Conservation (phyloP, 345 rosid species). For the Populus alba region DNA sequence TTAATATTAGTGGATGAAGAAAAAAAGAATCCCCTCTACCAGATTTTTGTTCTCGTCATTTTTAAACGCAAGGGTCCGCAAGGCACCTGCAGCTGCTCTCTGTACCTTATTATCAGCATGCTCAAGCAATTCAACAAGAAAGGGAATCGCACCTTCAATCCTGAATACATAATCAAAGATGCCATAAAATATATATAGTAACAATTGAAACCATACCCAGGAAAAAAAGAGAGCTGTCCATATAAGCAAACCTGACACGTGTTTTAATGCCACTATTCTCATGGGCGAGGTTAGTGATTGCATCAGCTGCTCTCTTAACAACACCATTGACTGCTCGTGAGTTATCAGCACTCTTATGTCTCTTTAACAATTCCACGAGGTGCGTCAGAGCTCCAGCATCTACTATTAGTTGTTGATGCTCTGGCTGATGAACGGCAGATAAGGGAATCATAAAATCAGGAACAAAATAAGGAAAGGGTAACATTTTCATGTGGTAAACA, state of each 20-base stretch:
- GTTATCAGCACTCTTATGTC: conserved; percentile 22
- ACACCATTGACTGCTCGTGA: conserved; percentile 38
- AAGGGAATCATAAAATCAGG: neutral
- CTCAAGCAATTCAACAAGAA: conserved; percentile 64
- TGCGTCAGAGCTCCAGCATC: conserved; percentile 66
- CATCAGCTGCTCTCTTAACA: conserved; percentile 73
- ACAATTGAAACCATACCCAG: neutral
- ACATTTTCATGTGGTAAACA: neutral
- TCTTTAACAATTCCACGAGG: conserved; percentile 54
- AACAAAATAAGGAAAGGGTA: neutral
- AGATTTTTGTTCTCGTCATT: conserved; percentile 67
- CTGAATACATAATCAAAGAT: conserved; percentile 27
- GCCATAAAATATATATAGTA: conserved; percentile 9
- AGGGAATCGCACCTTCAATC: conserved; percentile 68
- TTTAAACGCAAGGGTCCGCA: conserved; percentile 67
- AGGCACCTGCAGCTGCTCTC: conserved; percentile 79
- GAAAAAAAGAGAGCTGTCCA: neutral
- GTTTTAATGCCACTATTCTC: conserved; percentile 62
- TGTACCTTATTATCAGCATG: conserved; percentile 58
- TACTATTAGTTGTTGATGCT: conserved; percentile 66
- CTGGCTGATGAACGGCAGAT: conserved; percentile 40
- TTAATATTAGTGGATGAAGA: neutral
- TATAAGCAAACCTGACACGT: conserved; percentile 49
- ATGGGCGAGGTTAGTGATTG: conserved; percentile 69
- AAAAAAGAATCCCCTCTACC: conserved; percentile 34